Evolutionary conservation across 768 basidiomycete genomes (phyloP), one percentile per base, ranked within the genome.

Genomic region (Megacollybia marginata): DNA sequence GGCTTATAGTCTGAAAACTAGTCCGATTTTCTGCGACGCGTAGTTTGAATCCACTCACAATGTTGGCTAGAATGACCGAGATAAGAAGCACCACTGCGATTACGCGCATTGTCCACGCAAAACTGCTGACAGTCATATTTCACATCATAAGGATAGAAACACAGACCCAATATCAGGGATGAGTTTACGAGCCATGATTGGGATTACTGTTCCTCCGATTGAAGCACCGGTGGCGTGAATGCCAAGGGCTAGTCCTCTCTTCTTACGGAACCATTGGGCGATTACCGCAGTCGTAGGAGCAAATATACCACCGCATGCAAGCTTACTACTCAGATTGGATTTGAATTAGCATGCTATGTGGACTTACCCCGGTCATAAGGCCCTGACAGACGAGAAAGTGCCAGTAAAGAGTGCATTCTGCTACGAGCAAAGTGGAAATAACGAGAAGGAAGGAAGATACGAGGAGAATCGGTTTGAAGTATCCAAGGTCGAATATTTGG

Each of bases 371-470:
- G 11, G 80, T 63, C 0, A 74, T 75, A 34, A 89, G 56, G 0
- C 88, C 88, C 61, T 90, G 88, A 52, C 79, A 87, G 1, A 90
- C 71, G 19, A 90, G 57, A 55, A 89, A 84, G 6, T 90, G 85
- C 88, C 88, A 90, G 57, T 82, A 90, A 50, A 73, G 52, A 10
- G 67, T 83, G 58, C 88, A 90, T 66, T 89, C 70, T 0, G 84
- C 84, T 6, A 75, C 68, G n/a, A 90, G 68, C 56, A 89, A 79
- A 0, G 81, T 83, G 31, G 77, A 71, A 0, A 65, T 52, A 3
- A 90, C 64, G 7, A 87, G 61, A 15, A 80, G 42, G 13, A 65
- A 66, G 48, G 79, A 81, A 1, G 76, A 74, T 1, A 65, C 35
- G 8, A 75, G 55, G 31, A 76, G 69, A 6, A 82, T 73, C 2